These are phyloP conservation scores for Xanthoconium stramineum DNA, from an alignment of 768 basidiomycete species.

Conservation along the genomic window DNA sequence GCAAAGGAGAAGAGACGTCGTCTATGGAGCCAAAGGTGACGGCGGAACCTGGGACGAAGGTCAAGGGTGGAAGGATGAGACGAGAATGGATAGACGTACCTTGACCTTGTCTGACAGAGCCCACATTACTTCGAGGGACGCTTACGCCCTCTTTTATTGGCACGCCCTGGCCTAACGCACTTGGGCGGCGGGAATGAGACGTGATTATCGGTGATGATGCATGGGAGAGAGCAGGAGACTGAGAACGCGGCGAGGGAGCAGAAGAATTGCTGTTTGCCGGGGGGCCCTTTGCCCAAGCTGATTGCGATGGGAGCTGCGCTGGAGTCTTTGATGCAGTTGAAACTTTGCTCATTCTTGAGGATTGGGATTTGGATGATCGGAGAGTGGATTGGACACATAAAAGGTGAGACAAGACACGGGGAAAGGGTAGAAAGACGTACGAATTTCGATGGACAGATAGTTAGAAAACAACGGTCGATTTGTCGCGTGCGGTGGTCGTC, in stretches of 20 bases:
- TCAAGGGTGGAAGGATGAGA: constrained; percentile 6
- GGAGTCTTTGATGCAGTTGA: constrained; percentile 74
- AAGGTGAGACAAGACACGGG: neutral
- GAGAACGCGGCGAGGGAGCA: constrained; percentile 65
- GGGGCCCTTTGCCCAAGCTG: constrained; percentile 91
- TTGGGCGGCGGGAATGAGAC: constrained; percentile 77
- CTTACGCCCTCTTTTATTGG: constrained; percentile 78
- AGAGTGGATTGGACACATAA: neutral
- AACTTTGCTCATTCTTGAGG: constrained; percentile 92
- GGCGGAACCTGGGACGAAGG: constrained; percentile 45
- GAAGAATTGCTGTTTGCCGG: constrained; percentile 54
- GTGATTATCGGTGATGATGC: constrained; percentile 41
- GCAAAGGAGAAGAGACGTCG: constrained; percentile 70
- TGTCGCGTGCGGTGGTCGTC: constrained; percentile 76
- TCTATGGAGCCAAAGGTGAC: constrained; percentile 92
- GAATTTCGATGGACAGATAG: constrained; percentile 43
- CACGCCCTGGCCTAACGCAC: constrained; percentile 67
- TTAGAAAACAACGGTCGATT: constrained; percentile 49
- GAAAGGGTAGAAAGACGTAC: constrained; percentile 28
- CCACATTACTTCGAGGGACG: constrained; percentile 61
- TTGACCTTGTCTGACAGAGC: constrained; percentile 68
- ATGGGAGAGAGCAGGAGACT: constrained; percentile 67
- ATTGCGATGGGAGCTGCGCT: constrained; percentile 71
- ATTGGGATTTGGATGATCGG: constrained; percentile 7
- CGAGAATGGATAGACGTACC: constrained; percentile 20